Evolutionary conservation across 2,329 filamentous ascomycete genomes (phyloP), one percentile per base, ranked within the genome.

Genomic region (Colletotrichum zoysiae): DNA sequence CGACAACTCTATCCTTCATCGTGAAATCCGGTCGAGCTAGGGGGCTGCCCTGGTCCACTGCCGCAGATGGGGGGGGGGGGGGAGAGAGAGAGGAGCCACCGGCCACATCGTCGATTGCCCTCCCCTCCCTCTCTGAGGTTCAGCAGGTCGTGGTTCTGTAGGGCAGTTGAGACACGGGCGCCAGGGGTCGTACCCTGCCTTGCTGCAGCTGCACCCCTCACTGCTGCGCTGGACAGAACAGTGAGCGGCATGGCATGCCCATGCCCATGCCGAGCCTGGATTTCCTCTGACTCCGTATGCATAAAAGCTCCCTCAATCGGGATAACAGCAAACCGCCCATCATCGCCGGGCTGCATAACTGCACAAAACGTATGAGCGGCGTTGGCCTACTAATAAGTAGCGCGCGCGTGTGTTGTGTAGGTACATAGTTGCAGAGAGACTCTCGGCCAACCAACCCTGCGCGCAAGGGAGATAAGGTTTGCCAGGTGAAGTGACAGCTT

Each of bases 381-480:
- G 6, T 5, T 18, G 18, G 44, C 7, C 16, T 20, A 30, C 30
- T 30, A 30, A 30, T 30, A 30, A 30, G 30, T 30, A 5, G 18
- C 6, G 42, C 20, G 44, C 20, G 18, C 8, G 6, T 1, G 30
- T 30, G 30, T 30, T 42, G 5, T 1, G 4, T 18, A 42, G 40
- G 14, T 42, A 5, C 30, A 30, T 3, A 30, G 30, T 20, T 46
- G 44, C 20, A n/a, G 44, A 23, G 46, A n/a, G 46, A 48, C 46
- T 48, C 46, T 48, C 20, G 59, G 59, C 20, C 44, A 38, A 57
- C 26, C 69, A 44, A 53, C 26, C 70, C 65, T 72, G 70, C 70
- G 44, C 23, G 46, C 46, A n/a, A 59, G 61, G 65, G 38, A 69
- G 65, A 72, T 70, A 70, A 72, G 70, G 70, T 72, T 72, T 72